phyloP scores from a whole-genome alignment of 176 grass and related monocot genomes.

The Urochloa ruziziensis region DNA sequence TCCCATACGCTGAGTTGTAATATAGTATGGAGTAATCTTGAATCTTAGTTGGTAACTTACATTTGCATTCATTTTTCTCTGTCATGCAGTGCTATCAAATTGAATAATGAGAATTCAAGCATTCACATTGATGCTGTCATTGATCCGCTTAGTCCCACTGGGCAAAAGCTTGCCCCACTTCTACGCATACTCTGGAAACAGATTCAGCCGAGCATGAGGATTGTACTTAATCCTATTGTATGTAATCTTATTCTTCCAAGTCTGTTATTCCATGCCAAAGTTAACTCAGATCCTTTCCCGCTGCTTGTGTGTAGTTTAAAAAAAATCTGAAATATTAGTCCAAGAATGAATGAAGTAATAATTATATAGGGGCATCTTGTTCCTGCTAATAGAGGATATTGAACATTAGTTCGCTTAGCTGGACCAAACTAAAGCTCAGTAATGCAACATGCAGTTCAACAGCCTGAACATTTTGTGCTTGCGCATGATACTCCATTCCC shows the following conservation, averaged over 20 bases:
- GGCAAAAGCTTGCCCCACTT: slow-evolving; percentile 92
- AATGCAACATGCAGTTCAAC: slow-evolving; percentile 30
- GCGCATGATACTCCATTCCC: background rate
- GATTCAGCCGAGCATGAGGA: slow-evolving; percentile 95
- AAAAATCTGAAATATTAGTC: slow-evolving; percentile 17
- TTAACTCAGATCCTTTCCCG: slow-evolving; percentile 13
- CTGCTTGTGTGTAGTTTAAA: slow-evolving; percentile 29
- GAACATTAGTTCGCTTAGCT: slow-evolving; percentile 1
- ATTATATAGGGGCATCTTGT: background rate
- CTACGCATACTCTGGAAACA: slow-evolving; percentile 70
- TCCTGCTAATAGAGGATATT: background rate
- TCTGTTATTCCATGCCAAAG: slow-evolving; percentile 6
- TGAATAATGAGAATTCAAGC: slow-evolving; percentile 70
- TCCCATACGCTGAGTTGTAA: background rate
- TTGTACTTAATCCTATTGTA: slow-evolving; percentile 97
- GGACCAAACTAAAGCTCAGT: background rate
- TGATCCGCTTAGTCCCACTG: slow-evolving; percentile 85
- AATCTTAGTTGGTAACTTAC: slow-evolving; percentile 8
- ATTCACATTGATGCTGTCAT: slow-evolving; percentile 98
- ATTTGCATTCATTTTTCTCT: slow-evolving; percentile 34
- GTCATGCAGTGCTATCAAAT: slow-evolving; percentile 74
- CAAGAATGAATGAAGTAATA: background rate
- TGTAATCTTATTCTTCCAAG: slow-evolving; percentile 35
- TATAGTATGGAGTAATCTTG: slow-evolving; percentile 6
- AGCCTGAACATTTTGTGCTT: slow-evolving; percentile 18